Evolutionary conservation across 169 alveolate genomes (phyloP).

Genomic region (Hepatocystis sp.): DNA sequence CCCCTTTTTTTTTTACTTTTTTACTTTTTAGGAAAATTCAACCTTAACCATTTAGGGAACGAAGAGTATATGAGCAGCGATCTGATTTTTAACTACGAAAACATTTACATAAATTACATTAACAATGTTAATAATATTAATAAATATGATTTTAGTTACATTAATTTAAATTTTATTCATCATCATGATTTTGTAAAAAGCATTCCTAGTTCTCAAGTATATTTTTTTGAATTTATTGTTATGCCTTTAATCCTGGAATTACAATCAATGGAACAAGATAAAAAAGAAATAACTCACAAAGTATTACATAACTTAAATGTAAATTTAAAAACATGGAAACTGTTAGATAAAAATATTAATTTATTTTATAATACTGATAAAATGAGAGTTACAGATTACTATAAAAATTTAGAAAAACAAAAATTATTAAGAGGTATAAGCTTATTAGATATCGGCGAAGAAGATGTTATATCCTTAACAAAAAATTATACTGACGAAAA

Average conservation of each 20-base stretch:
- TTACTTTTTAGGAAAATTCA: constrained; percentile 18
- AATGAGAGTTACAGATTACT: constrained; percentile 72
- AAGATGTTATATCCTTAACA: constrained; percentile 62
- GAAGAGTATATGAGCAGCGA: constrained; percentile 35
- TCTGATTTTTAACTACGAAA: constrained; percentile 63
- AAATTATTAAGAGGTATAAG: constrained; percentile 67
- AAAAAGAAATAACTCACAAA: constrained; percentile 53
- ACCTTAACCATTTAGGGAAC: constrained; percentile 11
- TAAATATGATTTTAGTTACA: constrained; percentile 52
- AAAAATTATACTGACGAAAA: constrained; percentile 14
- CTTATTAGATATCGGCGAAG: constrained; percentile 58
- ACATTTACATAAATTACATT: constrained; percentile 53
- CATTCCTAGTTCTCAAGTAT: constrained; percentile 61
- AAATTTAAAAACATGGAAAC: constrained; percentile 62
- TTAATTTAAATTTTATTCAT: constrained; percentile 62
- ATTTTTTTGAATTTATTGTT: constrained; percentile 71
- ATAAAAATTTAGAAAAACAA: constrained; percentile 60
- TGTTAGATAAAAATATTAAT: constrained; percentile 63
- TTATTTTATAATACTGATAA: constrained; percentile 72
- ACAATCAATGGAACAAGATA: constrained; percentile 56
- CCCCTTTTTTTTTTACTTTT: background rate
- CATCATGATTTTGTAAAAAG: constrained; percentile 71
- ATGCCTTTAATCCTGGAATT: constrained; percentile 68
- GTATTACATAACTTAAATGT: constrained; percentile 59
- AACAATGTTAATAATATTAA: constrained; percentile 54